These are phyloP conservation scores for Vitis vinifera DNA, from an alignment of 164 flowering plant species.

Conservation along the genomic window DNA sequence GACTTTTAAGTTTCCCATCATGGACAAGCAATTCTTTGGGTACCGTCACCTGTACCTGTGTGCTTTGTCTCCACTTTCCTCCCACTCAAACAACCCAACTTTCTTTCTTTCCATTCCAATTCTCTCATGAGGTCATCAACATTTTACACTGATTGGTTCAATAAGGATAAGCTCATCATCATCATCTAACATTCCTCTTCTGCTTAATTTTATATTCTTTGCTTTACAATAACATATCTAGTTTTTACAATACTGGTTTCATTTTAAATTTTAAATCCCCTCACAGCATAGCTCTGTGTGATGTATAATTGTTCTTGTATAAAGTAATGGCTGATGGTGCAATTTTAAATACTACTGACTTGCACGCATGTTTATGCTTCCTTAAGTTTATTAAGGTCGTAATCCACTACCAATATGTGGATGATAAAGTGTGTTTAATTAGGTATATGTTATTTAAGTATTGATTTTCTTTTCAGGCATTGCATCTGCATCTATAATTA, in stretches of 20 bases:
- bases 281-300: slow-evolving; percentile 9
- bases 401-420: slow-evolving; percentile 37
- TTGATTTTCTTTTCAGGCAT: slow-evolving; percentile 4
- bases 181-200: background rate
- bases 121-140: slow-evolving; percentile 20
- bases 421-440: slow-evolving; percentile 17
- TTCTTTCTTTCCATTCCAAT: background rate
- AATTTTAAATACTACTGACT: slow-evolving; percentile 1
- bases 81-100: slow-evolving; percentile 21
- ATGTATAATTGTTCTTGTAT: slow-evolving; percentile 8
- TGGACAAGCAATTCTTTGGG: slow-evolving; percentile 9
- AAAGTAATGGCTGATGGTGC: slow-evolving; percentile 23
- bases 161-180: slow-evolving; percentile 45
- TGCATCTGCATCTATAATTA: slow-evolving; percentile 1
- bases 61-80: slow-evolving; percentile 31
- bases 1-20: slow-evolving; percentile 12
- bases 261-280: background rate
- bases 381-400: slow-evolving; percentile 22
- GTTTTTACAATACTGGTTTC: background rate
- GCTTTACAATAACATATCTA: background rate
- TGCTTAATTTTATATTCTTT: background rate
- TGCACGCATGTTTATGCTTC: slow-evolving; percentile 31
- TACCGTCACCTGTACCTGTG: slow-evolving; percentile 23
- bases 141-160: slow-evolving; percentile 25
- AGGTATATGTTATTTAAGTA: too few relatives aligned